Base-by-base conservation (phyloP, 352 stramenopile species). In the Globisporangium spiculum region DNA sequence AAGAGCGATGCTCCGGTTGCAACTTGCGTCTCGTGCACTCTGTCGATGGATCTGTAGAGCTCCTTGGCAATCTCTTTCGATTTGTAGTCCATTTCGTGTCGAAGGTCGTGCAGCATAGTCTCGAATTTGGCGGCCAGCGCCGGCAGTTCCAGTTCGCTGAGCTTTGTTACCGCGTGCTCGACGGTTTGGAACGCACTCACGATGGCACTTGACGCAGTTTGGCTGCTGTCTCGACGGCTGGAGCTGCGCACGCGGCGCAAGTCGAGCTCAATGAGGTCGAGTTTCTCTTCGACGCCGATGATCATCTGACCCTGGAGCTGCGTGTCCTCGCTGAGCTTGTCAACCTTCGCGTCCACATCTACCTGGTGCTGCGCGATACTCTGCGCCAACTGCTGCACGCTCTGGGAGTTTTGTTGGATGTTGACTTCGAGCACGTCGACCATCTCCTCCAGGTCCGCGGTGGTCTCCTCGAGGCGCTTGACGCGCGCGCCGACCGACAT, bases 401-500 rank as follows among this genome's bases (percentile, higher is more conserved):
- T 77, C 12, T 75, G 74, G 3, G 66, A 75, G 36, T 79, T 86
- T 22, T 62, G 71, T 16, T 84, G 71, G 26, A 86, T 73, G 24
- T 66, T 76, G 1, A 53, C 44, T 59, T 90, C 77, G 2, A 91
- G 72, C 38, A 83, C 66, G 52, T 83, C 79, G 9, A 90, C 67
- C 18, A 78, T 76, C 53, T 84, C 80, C 55, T 90, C 82, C 18
- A 90, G 18, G 36, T 86, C 80, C 3, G 50, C 60, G 4, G 71
- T 68, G 0, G 78, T 80, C 64, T 91, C 82, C 65, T 92, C 84
- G 0, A 92, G 73, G 3, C 82, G 72, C 60, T 79, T 79, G 3
- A 92, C 78, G 2, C 82, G 82, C 10, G 79, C 75, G 1, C 84
- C 84, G 68, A 92, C 87, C 3, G 84, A 91, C 10, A 86, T 76